A percentile compares a stretch with the other conserved stretches of the same genome.
Conservation (phyloP, 805 yeast genomes). For the Yarrowia phangngaensis region DNA sequence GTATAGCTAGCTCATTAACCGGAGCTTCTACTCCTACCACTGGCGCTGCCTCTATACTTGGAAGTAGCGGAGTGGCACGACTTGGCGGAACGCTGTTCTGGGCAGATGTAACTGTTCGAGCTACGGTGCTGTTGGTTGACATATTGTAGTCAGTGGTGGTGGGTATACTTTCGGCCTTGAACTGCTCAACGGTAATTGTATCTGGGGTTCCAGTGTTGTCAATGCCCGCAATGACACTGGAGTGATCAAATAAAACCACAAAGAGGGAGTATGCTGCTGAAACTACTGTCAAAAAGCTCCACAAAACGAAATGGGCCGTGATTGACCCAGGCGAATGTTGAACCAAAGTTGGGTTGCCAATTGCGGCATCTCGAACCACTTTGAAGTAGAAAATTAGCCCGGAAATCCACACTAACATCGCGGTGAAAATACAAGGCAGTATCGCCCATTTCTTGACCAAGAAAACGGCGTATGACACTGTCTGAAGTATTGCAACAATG, state of each 20-base stretch:
- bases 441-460: background rate
- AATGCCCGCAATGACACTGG: constrained; percentile 1
- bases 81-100: background rate
- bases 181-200: constrained; percentile 14
- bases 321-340: background rate
- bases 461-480: constrained; percentile 5
- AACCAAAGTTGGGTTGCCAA: too few relatives aligned
- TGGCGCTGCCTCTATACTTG: constrained; percentile 5
- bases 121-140: constrained; percentile 8
- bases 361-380: constrained; percentile 4
- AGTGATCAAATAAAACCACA: background rate
- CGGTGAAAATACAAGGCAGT: constrained; percentile 1
- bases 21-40: too few relatives aligned
- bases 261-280: constrained; percentile 5
- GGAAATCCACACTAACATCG: constrained; percentile 8
- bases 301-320: constrained; percentile 6
- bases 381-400: constrained; percentile 6
- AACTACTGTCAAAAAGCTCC: background rate
- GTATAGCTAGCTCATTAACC: background rate
- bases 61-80: background rate
- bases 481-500: background rate
- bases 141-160: constrained; percentile 6
- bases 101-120: background rate
- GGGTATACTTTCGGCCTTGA: constrained; percentile 4
- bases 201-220: background rate